Evolutionary conservation across 2,329 filamentous ascomycete species (phyloP).

Genomic region (Fusarium neocosmosporiellum): DNA sequence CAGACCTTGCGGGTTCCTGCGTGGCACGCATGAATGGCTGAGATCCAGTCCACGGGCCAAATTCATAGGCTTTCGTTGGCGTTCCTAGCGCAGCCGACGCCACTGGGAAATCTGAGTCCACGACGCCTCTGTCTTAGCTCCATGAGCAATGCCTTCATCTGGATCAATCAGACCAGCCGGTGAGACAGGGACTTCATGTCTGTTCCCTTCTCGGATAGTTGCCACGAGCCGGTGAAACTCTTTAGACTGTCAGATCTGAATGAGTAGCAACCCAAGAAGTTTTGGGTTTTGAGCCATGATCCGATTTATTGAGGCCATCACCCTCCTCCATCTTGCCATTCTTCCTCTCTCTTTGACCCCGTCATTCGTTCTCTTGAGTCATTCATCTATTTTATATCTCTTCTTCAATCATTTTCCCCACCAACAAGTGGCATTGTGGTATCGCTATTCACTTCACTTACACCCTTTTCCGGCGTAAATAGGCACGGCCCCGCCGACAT

Average conservation of each 20-base stretch:
- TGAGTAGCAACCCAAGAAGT: not conserved
- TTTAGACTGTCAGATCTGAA: not conserved
- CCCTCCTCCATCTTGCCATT: not conserved
- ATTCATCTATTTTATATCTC: not conserved
- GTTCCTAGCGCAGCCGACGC: slow-evolving; percentile 8
- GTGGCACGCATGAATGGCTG: slow-evolving; percentile 5
- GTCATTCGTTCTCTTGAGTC: not conserved
- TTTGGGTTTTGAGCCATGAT: not conserved
- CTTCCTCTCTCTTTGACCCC: not conserved
- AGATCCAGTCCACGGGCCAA: not conserved
- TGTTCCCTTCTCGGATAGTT: slow-evolving; percentile 24
- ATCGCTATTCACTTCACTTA: not conserved
- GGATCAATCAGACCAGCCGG: slow-evolving; percentile 14
- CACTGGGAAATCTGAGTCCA: not conserved
- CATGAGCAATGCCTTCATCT: slow-evolving; percentile 10
- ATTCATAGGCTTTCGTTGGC: slow-evolving; percentile 2
- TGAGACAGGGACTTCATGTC: not conserved
- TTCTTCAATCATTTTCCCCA: too few species aligned
- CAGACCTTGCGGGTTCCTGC: not conserved
- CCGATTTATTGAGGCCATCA: slow-evolving; percentile 11
- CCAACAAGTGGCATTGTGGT: not conserved
- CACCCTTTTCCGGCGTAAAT: not conserved
- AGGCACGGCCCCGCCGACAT: not conserved
- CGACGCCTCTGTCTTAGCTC: not conserved
- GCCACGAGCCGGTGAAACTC: slow-evolving; percentile 12